Evolutionary conservation across 495 filamentous ascomycete genomes (phyloP).

Genomic region (Hypoxylon trugodes): DNA sequence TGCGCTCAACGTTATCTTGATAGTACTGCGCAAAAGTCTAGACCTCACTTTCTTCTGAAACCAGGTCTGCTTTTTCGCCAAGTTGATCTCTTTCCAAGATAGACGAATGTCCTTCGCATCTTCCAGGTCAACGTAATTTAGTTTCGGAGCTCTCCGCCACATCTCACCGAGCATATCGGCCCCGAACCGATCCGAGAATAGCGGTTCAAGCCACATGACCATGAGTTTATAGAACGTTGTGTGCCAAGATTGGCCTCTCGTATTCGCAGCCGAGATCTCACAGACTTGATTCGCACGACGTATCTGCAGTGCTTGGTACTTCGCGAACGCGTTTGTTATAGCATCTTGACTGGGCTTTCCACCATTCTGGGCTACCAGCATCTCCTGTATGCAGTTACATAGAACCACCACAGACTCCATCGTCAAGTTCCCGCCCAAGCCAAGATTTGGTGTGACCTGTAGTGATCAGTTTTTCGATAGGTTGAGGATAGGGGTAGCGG

Average conservation of each 20-base stretch:
- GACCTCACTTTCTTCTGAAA: not conserved
- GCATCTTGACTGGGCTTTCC: not conserved
- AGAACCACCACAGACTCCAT: not conserved
- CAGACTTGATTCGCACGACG: not conserved
- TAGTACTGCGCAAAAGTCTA: not conserved
- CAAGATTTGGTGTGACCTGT: not conserved
- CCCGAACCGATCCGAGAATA: not conserved
- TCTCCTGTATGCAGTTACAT: not conserved
- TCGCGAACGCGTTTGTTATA: not conserved
- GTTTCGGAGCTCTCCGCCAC: not conserved
- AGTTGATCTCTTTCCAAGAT: not conserved
- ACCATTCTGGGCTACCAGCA: not conserved
- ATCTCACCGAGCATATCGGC: not conserved
- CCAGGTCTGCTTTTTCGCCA: not conserved
- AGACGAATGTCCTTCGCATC: not conserved
- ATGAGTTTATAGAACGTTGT: not conserved
- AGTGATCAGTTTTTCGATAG: not conserved
- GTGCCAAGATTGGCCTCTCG: not conserved
- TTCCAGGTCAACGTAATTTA: not conserved
- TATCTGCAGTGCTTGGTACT: not conserved
- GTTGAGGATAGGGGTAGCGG: not conserved
- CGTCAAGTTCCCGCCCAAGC: not conserved
- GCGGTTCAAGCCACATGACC: not conserved
- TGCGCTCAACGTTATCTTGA: not conserved
- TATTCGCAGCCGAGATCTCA: not conserved